These are phyloP conservation scores for Diphasiastrum complanatum DNA, from an alignment of 83 land plant genomes.

Conservation along the genomic window DNA sequence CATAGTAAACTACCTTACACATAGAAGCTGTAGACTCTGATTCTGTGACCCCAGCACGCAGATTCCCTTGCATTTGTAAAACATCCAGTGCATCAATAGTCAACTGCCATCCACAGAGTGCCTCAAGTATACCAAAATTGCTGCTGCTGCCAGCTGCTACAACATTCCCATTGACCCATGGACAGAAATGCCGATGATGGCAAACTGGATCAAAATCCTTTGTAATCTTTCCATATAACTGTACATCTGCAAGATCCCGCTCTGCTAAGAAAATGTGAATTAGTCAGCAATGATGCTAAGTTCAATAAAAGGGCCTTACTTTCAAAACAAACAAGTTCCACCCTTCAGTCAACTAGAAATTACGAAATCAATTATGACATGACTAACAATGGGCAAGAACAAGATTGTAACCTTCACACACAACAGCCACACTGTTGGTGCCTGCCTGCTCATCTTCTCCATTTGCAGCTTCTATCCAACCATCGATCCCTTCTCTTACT, in stretches of 20 bases:
- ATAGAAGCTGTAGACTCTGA: slow-evolving; percentile 38
- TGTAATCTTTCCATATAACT: background rate
- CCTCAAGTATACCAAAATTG: background rate
- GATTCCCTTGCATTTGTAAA: background rate
- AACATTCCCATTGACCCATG: slow-evolving; percentile 39
- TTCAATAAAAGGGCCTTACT: too few species aligned
- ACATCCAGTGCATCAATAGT: slow-evolving; percentile 32
- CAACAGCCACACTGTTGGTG: background rate
- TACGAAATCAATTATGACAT: background rate
- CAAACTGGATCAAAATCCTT: slow-evolving; percentile 34
- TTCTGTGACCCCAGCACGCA: slow-evolving; percentile 11
- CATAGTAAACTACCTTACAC: slow-evolving; percentile 36
- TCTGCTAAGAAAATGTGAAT: background rate
- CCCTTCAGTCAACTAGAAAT: too few species aligned
- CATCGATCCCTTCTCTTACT: slow-evolving; percentile 10
- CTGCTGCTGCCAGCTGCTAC: slow-evolving; percentile 21
- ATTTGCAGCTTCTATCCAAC: slow-evolving; percentile 2
- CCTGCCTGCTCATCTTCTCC: slow-evolving; percentile 6
- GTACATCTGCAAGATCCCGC: background rate
- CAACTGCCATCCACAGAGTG: slow-evolving; percentile 34
- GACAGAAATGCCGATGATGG: slow-evolving; percentile 30
- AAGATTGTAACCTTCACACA: background rate
- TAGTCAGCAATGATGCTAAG: background rate
- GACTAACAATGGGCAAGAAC: background rate
- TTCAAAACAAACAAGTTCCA: too few species aligned